phyloP scores from a whole-genome alignment of 2,329 filamentous ascomycete genomes.

The Cladosporium sphaerospermum region DNA sequence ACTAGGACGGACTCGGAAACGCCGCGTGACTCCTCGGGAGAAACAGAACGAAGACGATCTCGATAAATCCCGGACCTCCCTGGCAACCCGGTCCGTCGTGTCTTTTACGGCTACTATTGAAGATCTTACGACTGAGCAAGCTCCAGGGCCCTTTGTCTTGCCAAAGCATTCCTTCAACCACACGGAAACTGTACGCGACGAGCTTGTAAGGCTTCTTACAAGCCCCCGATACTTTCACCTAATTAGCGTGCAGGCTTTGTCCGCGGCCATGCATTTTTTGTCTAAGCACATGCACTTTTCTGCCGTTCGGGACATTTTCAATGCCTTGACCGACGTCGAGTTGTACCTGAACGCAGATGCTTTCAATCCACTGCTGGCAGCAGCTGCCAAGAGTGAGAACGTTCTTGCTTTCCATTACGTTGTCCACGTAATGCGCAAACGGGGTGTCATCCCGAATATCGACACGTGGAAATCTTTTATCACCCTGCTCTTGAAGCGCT shows the following conservation, averaged over 20 bases:
- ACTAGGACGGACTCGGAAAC: too few relatives aligned
- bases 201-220: background rate
- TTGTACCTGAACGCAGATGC: slow-evolving; percentile 14
- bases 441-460: slow-evolving; percentile 13
- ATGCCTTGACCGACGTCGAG: slow-evolving; percentile 13
- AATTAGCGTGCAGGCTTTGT: slow-evolving; percentile 17
- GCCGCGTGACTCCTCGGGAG: too few relatives aligned
- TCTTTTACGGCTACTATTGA: background rate
- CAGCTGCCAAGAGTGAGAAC: slow-evolving; percentile 19
- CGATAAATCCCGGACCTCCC: background rate
- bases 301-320: slow-evolving; percentile 16
- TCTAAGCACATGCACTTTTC: slow-evolving; percentile 15
- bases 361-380: slow-evolving; percentile 22
- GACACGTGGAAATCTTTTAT: slow-evolving; percentile 24
- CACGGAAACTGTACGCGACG: slow-evolving; percentile 1
- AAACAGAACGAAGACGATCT: too few relatives aligned
- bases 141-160: background rate
- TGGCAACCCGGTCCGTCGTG: background rate
- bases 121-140: background rate
- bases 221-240: background rate
- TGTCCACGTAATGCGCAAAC: slow-evolving; percentile 21
- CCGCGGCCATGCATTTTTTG: slow-evolving; percentile 19
- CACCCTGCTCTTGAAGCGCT: slow-evolving; percentile 16
- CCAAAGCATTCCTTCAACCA: slow-evolving; percentile 1
- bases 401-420: slow-evolving; percentile 24